These are phyloP conservation scores for Hortaea werneckii DNA, from an alignment of 2,329 filamentous ascomycete species.

Conservation along the genomic window DNA sequence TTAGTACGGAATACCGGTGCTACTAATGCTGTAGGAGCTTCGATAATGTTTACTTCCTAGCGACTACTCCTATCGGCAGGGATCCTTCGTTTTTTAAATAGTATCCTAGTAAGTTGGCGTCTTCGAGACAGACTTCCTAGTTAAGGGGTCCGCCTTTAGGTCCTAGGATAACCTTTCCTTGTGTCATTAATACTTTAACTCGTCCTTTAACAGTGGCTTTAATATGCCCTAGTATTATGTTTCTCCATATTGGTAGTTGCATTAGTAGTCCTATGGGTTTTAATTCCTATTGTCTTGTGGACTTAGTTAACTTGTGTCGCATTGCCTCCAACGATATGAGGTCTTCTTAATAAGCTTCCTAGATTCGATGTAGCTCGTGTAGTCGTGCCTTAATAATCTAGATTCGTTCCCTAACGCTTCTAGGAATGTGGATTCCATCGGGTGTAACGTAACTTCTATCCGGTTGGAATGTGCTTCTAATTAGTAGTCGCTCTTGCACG, in stretches of 20 bases:
- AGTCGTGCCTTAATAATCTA: background rate
- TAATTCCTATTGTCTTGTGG: background rate
- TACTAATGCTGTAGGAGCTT: background rate
- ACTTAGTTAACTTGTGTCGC: background rate
- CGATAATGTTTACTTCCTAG: background rate
- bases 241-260: background rate
- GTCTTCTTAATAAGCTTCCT: background rate
- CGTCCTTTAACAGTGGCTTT: too few relatives aligned
- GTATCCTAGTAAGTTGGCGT: background rate
- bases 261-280: background rate
- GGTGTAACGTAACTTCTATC: conserved; percentile 2
- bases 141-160: too few relatives aligned
- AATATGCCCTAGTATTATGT: background rate
- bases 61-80: background rate
- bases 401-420: conserved; percentile 1
- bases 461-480: conserved; percentile 4
- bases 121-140: too few relatives aligned
- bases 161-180: too few relatives aligned
- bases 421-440: conserved; percentile 2
- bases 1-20: conserved; percentile 2
- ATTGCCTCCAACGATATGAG: background rate
- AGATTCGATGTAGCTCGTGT: background rate
- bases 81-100: background rate
- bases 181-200: too few relatives aligned
- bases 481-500: conserved; percentile 2